Evolutionary conservation across 179 eudicot species (phyloP).

Genomic region (Vitellaria paradoxa): DNA sequence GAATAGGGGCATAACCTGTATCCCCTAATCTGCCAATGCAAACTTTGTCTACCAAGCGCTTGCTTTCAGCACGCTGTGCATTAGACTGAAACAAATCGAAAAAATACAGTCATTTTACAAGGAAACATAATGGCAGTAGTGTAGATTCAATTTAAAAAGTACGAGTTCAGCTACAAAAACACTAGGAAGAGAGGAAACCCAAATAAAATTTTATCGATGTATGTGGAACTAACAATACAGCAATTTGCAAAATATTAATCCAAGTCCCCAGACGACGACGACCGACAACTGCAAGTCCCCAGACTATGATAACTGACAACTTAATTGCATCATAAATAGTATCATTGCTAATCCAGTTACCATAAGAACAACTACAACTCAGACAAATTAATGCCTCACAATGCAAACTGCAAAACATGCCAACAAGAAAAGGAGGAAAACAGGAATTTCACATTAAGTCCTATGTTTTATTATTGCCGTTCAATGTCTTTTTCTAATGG

Average conservation of each 20-base stretch:
- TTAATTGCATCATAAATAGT: neutral
- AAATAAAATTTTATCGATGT: neutral
- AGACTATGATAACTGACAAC: neutral
- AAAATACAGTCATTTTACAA: slow-evolving; percentile 10
- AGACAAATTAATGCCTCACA: neutral
- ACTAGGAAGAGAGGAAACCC: neutral
- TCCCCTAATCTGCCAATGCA: slow-evolving; percentile 44
- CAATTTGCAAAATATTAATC: neutral
- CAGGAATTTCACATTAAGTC: neutral
- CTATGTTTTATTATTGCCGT: neutral
- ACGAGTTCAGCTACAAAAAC: neutral
- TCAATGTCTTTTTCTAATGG: no score
- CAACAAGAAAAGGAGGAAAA: neutral
- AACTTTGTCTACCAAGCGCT: slow-evolving; percentile 37
- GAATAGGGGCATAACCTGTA: slow-evolving; percentile 74
- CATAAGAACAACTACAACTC: neutral
- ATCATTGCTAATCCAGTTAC: neutral
- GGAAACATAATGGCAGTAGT: neutral
- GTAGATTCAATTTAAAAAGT: neutral
- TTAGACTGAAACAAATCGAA: slow-evolving; percentile 60
- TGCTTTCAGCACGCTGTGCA: slow-evolving; percentile 52
- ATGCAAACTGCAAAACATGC: neutral
- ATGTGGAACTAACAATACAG: neutral
- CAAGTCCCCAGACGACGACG: neutral
- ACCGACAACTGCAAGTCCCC: neutral